Evolutionary conservation across 805 yeast species (phyloP).

Genomic region (Cyberlindnera bimundalis): DNA sequence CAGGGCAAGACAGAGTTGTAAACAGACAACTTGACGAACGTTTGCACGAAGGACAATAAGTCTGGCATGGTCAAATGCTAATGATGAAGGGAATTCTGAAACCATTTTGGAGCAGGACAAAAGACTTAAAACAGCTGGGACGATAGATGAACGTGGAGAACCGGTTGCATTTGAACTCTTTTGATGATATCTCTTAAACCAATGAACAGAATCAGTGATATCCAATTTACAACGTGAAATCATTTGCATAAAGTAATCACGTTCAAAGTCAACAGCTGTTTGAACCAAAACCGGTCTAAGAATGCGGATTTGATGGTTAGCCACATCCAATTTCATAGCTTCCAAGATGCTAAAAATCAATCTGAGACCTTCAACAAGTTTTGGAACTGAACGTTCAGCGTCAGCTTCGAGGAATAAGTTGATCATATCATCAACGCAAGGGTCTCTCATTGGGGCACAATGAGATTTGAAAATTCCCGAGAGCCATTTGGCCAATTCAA

Average conservation of each 20-base stretch:
- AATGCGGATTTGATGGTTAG: conserved; percentile 88
- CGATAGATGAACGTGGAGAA: conserved; percentile 38
- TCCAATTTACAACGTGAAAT: conserved; percentile 42
- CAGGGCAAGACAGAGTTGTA: conserved; percentile 67
- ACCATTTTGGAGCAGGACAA: conserved; percentile 79
- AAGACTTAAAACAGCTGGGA: conserved; percentile 55
- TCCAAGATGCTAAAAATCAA: conserved; percentile 80
- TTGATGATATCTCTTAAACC: conserved; percentile 19
- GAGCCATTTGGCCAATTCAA: conserved; percentile 68
- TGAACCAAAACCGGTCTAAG: conserved; percentile 80
- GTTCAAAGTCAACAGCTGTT: conserved; percentile 85
- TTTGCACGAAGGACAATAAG: conserved; percentile 77
- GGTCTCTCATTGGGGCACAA: conserved; percentile 94
- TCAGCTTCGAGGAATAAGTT: conserved; percentile 37
- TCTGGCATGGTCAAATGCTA: conserved; percentile 82
- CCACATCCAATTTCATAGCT: conserved; percentile 93
- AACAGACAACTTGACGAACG: conserved; percentile 78
- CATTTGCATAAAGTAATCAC: conserved; percentile 73
- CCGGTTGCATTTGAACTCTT: conserved; percentile 15
- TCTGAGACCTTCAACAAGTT: conserved; percentile 71
- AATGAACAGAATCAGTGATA: conserved; percentile 28
- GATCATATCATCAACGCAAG: conserved; percentile 84
- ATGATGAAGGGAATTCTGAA: conserved; percentile 75
- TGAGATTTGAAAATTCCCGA: conserved; percentile 77
- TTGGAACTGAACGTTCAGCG: conserved; percentile 29